phyloP scores from a whole-genome alignment of 2,329 filamentous ascomycete species.

The Paraconiothyrium brasiliense region DNA sequence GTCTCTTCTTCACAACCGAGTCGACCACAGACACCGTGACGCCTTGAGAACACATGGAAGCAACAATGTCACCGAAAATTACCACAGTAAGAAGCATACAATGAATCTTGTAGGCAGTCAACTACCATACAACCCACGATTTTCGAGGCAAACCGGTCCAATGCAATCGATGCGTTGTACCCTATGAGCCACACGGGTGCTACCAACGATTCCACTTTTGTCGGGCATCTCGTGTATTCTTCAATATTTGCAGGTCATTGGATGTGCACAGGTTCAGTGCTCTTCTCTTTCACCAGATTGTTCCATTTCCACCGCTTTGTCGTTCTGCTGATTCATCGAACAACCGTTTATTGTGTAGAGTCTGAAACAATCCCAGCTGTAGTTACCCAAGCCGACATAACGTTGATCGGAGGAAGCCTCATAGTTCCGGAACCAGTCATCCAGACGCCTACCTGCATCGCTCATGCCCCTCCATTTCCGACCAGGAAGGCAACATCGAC shows the following conservation, averaged over 20 bases:
- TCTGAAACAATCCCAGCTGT: background rate
- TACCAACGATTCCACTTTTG: background rate
- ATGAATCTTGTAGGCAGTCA: too few relatives aligned
- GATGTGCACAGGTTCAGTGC: background rate
- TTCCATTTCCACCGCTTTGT: background rate
- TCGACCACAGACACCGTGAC: too few relatives aligned
- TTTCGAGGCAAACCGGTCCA: too few relatives aligned
- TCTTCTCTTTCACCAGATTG: background rate
- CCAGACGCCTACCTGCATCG: background rate
- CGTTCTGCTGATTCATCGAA: background rate
- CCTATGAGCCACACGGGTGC: too few relatives aligned
- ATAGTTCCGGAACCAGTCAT: too few relatives aligned
- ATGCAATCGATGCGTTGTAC: too few relatives aligned
- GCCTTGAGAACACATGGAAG: too few relatives aligned
- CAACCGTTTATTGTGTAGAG: background rate
- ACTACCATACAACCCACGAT: too few relatives aligned
- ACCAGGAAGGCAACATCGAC: background rate
- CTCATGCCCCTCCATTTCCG: background rate
- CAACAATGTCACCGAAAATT: too few relatives aligned
- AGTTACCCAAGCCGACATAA: background rate
- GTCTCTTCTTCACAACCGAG: too few relatives aligned
- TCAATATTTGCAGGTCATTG: background rate
- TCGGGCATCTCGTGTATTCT: background rate
- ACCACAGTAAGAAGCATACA: too few relatives aligned
- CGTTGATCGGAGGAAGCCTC: background rate